phyloP scores from a whole-genome alignment of 176 grass and related monocot species.

The Oryza longistaminata region DNA sequence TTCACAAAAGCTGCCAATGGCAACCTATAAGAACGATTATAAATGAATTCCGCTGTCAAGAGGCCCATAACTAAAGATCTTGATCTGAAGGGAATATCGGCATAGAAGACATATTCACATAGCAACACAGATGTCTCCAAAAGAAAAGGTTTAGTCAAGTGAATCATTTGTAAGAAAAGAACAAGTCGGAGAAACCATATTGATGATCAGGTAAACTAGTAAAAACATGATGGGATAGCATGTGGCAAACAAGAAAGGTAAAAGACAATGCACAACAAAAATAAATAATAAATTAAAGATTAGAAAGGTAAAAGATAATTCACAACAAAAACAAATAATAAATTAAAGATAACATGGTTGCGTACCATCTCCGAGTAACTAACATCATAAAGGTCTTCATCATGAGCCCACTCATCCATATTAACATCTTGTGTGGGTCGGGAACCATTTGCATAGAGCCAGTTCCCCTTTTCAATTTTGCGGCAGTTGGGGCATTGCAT shows the following conservation, averaged over 20 bases:
- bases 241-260: slow-evolving; percentile 10
- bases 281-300: background rate
- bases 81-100: background rate
- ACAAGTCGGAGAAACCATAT: slow-evolving; percentile 18
- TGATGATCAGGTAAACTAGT: background rate
- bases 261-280: slow-evolving; percentile 8
- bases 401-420: slow-evolving; percentile 84
- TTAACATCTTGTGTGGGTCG: slow-evolving; percentile 53
- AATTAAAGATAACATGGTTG: background rate
- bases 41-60: slow-evolving; percentile 5
- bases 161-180: slow-evolving; percentile 25
- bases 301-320: background rate
- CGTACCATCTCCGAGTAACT: slow-evolving; percentile 77
- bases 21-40: slow-evolving; percentile 13
- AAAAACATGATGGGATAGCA: slow-evolving; percentile 1
- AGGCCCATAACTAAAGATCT: slow-evolving; percentile 2
- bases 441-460: slow-evolving; percentile 84
- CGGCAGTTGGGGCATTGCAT: slow-evolving; percentile 99
- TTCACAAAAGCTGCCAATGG: background rate
- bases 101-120: background rate
- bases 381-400: slow-evolving; percentile 92
- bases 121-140: slow-evolving; percentile 18
- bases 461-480: slow-evolving; percentile 96
- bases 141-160: slow-evolving; percentile 6
- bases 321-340: slow-evolving; percentile 2